Percentiles rank a stretch among this genome's conserved stretches.
phyloP scores from a whole-genome alignment of 306 rosid species.

The Hippophae gyantsensis region DNA sequence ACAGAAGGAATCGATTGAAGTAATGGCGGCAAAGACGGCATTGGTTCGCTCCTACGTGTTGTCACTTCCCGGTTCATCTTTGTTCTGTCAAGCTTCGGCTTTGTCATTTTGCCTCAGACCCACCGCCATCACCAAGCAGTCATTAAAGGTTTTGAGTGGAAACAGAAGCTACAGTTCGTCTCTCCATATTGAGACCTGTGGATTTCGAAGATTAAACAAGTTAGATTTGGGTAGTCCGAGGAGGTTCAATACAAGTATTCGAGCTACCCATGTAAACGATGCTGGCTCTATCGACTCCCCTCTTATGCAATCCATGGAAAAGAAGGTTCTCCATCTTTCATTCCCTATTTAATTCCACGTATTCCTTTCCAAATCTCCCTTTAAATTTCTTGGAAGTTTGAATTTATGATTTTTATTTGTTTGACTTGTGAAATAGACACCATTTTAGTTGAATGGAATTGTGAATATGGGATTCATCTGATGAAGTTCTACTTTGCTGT shows the following conservation, averaged over 20 bases:
- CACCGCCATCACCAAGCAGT: neutral
- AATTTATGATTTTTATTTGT: no score
- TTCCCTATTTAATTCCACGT: no score
- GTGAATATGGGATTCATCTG: no score
- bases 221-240: constrained; percentile 19
- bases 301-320: constrained; percentile 64
- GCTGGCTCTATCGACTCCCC: constrained; percentile 64
- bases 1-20: neutral
- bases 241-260: constrained; percentile 19
- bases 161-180: neutral
- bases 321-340: constrained; percentile 3
- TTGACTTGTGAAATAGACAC: no score
- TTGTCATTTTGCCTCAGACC: constrained; percentile 2
- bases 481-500: no score
- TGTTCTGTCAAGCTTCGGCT: neutral
- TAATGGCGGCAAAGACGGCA: constrained; percentile 13
- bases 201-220: neutral
- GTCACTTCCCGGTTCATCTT: neutral
- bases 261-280: constrained; percentile 48
- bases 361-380: no score
- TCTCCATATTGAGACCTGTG: neutral
- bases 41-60: constrained; percentile 14
- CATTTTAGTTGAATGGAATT: no score
- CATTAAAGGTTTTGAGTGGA: neutral
- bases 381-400: no score